These are phyloP conservation scores for Dimargaris xerosporica DNA, from an alignment of 192 early-diverging fungal genomes.

Conservation along the genomic window DNA sequence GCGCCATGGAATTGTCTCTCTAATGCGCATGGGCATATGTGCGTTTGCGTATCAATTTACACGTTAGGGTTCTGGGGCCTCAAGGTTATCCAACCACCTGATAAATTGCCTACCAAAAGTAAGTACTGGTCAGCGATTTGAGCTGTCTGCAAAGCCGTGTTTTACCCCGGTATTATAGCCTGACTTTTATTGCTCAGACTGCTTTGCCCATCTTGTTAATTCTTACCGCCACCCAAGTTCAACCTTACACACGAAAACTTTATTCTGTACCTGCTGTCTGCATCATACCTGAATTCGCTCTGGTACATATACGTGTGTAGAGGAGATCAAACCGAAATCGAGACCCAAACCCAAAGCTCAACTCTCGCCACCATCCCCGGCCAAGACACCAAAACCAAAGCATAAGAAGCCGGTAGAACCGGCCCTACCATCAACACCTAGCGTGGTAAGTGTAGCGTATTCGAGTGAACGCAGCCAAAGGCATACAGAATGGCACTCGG, in stretches of 20 bases:
- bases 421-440: neutral
- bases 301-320: neutral
- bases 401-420: neutral
- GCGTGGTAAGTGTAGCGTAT: too few species aligned
- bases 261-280: too few species aligned
- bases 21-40: too few species aligned
- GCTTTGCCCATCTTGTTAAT: neutral
- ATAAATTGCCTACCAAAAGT: neutral
- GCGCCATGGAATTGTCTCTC: too few species aligned
- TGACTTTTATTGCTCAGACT: neutral
- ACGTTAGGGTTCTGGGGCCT: neutral
- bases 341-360: neutral
- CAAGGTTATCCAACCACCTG: neutral
- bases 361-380: neutral
- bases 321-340: neutral
- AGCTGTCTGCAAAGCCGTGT: neutral
- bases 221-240: neutral
- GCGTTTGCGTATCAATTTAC: too few species aligned
- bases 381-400: too few species aligned
- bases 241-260: neutral
- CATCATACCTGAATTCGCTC: too few species aligned
- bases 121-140: neutral
- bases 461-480: too few species aligned
- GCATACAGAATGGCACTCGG: too few species aligned
- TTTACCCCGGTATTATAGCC: neutral